Evolutionary conservation across 2,329 filamentous ascomycete genomes (phyloP), one percentile per base, ranked within the genome.

Genomic region (Fusarium sp.): DNA sequence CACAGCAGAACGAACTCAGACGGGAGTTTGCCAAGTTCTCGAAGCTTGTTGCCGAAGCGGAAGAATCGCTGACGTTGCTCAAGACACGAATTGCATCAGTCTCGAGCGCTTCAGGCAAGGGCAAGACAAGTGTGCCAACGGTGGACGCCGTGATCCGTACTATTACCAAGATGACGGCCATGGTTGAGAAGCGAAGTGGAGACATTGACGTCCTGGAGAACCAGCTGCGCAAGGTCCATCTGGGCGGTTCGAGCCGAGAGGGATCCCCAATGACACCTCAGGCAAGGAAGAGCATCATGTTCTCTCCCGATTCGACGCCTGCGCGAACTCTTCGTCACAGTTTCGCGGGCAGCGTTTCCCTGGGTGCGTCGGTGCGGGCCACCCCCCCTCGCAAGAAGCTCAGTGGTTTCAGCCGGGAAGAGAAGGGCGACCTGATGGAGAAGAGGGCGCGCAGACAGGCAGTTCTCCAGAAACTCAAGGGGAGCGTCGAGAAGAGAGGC

Each of bases 61-160:
- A 99, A 84, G 93, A 97, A 81, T 91, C 90, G 5, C 85, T 97
- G 29, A 92, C 93, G 6, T 81, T 98, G 57, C 89, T 98, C 31
- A 94, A 94, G 78, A 93, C 95, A 4, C 93, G 92, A 77, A 88
- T 98, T 20, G 92, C 93, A 1, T 84, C 89, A 2, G 87, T 88
- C 9, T 88, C 87, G 20, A 85, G 85, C 58, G 81, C 85, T 4
- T 84, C 85, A 47, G 88, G 86, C 74, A 88, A 83, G 66, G 83
- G 83, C 7, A 81, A 79, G 25, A 79, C 82, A 13, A 86, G 88
- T 60, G 89, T 92, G 6, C 97, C 97, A 0, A 98, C 95, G 0
- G 94, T 98, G 11, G 97, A 98, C 77, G 94, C 95, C 0, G 94
- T 99, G 22, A 92, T 95, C 76, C 94, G 94, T 69, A 99, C 97